Base-by-base conservation (phyloP, 495 filamentous ascomycete genomes). In the Mycothermus thermophilus region DNA sequence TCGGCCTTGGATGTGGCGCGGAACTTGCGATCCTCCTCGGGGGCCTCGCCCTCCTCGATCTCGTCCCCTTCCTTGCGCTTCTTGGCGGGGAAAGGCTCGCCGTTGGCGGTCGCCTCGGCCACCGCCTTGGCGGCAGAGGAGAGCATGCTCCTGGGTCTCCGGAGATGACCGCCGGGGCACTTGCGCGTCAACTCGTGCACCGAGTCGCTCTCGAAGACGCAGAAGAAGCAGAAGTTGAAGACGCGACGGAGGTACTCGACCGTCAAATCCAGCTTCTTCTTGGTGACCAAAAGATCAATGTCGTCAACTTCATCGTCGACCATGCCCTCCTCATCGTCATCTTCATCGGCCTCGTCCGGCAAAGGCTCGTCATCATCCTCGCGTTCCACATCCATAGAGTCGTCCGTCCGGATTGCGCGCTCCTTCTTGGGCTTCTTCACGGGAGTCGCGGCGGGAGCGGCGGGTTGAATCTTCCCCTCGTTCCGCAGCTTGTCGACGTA, bases 171-270 rank as follows among this genome's bases (percentile, higher is more conserved):
- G 17, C 90, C 90, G 20, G 92, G 85, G 43, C 90, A 97, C 60
- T 97, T 97, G 33, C 92, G 73, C 19, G 79, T 85, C 31, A 97
- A 66, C 54, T 96, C 90, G 50, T 96, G 92, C 24, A 97, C 77
- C 0, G 88, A 95, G 54, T 97, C 90, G 55, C 83, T 86, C 56
- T 95, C 92, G 49, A 95, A 95, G 17, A 97, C 90, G 58, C 90
- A 97, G 65, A 95, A 97, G 65, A 97, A 94, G 64, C 90, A 97
- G 62, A 96, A 95, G 54, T 88, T 93, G 72, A 87, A 90, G 34
- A 95, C 88, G 10, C 90, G 77, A 23, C 90, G 84, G 32, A 97
- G 71, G 54, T 97, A 97, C 56, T 97, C 90, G 23, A 99, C 88
- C 55, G 90, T 69, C 33, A 99, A 62, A 55, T 99, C 90, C 24